Evolutionary conservation across 768 basidiomycete genomes (phyloP), one percentile per base, ranked within the genome.

Genomic region (Trametes maxima): DNA sequence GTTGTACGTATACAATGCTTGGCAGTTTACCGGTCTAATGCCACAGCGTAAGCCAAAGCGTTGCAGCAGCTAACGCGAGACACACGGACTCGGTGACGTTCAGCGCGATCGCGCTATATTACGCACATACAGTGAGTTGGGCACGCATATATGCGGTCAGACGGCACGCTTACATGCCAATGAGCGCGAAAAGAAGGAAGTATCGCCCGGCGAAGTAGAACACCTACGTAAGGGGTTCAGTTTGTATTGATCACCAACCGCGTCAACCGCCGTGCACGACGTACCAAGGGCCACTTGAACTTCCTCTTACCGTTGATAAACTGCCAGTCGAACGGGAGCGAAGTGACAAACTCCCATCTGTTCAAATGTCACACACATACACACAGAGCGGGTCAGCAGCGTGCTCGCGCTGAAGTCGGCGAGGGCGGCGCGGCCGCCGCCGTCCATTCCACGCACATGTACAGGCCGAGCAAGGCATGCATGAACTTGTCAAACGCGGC

Each of bases 161-260:
- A n/a, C 19, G 51, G 44, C 5, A 6, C 65, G 40, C 78, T 63
- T 60, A 80, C 81, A 82, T 80, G 60, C 80, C 80, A 19, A 82
- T 74, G 67, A 82, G 68, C 10, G 80, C 77, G 49, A 76, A 76
- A 17, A 82, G 68, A 37, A 82, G 65, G 35, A 75, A 58, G 69
- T 82, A 82, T 57, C 80, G 78, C 3, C 76, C 77, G 6, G 74
- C 63, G 54, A 82, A 80, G 68, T 82, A 82, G 60, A 80, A 81
- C 28, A 73, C 68, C 79, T 81, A 21, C 12, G 7, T 16, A 3
- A 14, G n/a, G 16, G 3, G 16, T 39, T 43, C 37, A 58, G 39
- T 16, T 13, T 22, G 5, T n/a, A 39, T n/a, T 11, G 25, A 37
- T 22, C 11, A 16, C 22, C 25, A 25, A 13, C 17, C 5, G n/a